Conservation (phyloP, 371 early-diverging fungal species). For the Cokeromyces recurvatus region DNA sequence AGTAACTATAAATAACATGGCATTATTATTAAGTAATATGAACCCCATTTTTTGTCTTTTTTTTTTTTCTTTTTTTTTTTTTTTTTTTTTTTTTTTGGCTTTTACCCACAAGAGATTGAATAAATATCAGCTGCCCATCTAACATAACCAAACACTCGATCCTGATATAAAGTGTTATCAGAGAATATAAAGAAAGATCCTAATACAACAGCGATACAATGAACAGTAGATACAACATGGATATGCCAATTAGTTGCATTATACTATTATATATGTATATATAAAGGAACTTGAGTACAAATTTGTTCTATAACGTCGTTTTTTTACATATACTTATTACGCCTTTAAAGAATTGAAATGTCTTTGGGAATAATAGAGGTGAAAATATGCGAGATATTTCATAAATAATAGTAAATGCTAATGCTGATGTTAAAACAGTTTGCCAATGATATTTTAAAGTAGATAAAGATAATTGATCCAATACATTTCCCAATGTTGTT, state of each 20-base stretch:
- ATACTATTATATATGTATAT: conserved; percentile 20
- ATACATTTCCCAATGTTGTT: conserved; percentile 14
- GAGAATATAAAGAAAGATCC: conserved; percentile 55
- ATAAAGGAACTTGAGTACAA: no score
- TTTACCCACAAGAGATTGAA: conserved; percentile 81
- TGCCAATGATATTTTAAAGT: conserved; percentile 43
- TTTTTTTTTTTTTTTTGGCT: no score
- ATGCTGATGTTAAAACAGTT: conserved; percentile 27
- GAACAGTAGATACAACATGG: conserved; percentile 67
- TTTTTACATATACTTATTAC: conserved; percentile 19
- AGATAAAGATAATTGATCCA: conserved; percentile 28
- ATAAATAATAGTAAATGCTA: conserved; percentile 51
- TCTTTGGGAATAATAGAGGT: conserved; percentile 56
- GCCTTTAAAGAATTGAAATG: conserved; percentile 55
- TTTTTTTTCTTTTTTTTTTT: no score
- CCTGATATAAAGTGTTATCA: conserved; percentile 55
- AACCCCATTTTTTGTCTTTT: no score
- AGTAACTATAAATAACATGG: conserved; percentile 74
- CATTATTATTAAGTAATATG: no score
- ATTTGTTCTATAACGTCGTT: no score
- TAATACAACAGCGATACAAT: conserved; percentile 49
- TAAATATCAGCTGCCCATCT: conserved; percentile 69
- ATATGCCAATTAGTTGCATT: conserved; percentile 68
- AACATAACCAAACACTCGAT: conserved; percentile 77
- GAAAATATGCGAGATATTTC: conserved; percentile 53